phyloP scores from a whole-genome alignment of 2,329 filamentous ascomycete species.

The Aschersonia sp. region DNA sequence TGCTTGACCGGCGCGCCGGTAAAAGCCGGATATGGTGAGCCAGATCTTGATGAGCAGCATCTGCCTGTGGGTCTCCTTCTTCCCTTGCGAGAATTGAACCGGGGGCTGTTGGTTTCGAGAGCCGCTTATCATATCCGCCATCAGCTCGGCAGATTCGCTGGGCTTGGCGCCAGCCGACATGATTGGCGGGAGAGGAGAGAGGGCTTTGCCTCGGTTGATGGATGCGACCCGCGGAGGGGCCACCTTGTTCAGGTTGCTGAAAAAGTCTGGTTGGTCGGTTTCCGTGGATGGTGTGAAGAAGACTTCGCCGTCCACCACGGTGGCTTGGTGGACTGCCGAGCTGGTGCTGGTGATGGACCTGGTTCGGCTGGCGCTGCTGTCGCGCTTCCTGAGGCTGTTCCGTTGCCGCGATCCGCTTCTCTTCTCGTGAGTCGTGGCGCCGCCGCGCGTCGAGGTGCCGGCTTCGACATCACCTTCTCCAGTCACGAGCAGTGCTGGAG shows the following conservation, averaged over 20 bases:
- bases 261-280: constrained; percentile 25
- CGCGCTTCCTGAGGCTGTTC: constrained; percentile 37
- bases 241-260: constrained; percentile 25
- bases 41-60: constrained; percentile 62
- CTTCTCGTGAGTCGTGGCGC: constrained; percentile 18
- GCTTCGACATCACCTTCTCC: constrained; percentile 37
- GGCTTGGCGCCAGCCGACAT: constrained; percentile 24
- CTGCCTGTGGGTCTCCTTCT: constrained; percentile 32
- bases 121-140: constrained; percentile 25
- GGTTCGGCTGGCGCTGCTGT: constrained; percentile 32
- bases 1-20: constrained; percentile 64
- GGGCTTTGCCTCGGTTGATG: constrained; percentile 25
- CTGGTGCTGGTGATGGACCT: constrained; percentile 27
- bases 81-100: constrained; percentile 39
- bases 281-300: constrained; percentile 35
- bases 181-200: constrained; percentile 30
- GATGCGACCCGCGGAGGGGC: constrained; percentile 23
- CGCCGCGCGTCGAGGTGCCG: constrained; percentile 15
- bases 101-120: constrained; percentile 32
- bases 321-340: constrained; percentile 19
- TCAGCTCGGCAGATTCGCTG: constrained; percentile 23
- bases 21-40: constrained; percentile 81
- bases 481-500: constrained; percentile 66
- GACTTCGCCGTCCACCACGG: constrained; percentile 33
- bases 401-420: constrained; percentile 33